phyloP scores from a whole-genome alignment of 306 rosid species.

The Prunus davidiana region DNA sequence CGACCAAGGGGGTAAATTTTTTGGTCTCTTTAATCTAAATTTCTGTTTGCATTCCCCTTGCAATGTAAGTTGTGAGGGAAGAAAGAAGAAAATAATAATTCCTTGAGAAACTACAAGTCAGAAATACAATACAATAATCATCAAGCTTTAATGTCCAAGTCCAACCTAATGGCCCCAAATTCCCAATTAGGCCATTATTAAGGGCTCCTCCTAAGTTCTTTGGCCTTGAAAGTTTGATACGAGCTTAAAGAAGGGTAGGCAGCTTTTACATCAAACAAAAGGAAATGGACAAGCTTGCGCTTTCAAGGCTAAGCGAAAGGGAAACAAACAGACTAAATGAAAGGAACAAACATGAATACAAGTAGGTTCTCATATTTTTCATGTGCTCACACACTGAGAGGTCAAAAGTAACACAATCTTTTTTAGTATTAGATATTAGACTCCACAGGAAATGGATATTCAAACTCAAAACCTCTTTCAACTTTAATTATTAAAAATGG shows the following conservation, averaged over 20 bases:
- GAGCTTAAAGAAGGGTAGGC: not conserved
- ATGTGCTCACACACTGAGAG: not conserved
- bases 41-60: not conserved
- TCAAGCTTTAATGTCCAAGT: not conserved
- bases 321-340: not conserved
- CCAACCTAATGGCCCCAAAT: not conserved
- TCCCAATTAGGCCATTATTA: too few species aligned
- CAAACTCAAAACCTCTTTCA: too few species aligned
- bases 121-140: not conserved
- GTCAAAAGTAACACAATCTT: not conserved
- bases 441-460: too few species aligned
- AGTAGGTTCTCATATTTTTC: not conserved
- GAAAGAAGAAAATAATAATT: not conserved
- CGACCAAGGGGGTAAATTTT: conserved; percentile 8
- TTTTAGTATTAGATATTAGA: too few species aligned
- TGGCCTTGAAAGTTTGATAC: not conserved
- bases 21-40: not conserved
- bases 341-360: not conserved
- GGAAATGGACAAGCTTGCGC: conserved; percentile 6
- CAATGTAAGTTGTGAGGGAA: not conserved
- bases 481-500: too few species aligned
- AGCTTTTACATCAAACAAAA: not conserved
- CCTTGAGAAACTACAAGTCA: conserved; percentile 20
- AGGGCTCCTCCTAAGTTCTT: not conserved
- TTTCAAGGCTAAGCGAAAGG: not conserved